Conservation (phyloP, 441 rosid genomes). For the Breynia disticha region DNA sequence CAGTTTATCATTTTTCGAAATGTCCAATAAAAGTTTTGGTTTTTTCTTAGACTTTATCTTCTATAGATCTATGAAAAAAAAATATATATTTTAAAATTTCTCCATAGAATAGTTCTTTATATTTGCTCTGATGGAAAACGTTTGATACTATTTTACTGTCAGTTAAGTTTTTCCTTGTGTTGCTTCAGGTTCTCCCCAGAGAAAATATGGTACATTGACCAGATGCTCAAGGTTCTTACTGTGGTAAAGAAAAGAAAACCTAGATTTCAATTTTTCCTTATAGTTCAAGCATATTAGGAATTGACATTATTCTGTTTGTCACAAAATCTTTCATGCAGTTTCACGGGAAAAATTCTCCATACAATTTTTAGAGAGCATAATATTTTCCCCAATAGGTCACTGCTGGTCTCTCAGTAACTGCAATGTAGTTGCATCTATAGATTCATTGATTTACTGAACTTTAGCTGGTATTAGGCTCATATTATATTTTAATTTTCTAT, state of each 20-base stretch:
- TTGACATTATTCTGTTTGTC: too few species aligned
- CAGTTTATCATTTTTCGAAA: constrained; percentile 5
- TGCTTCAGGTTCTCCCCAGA: constrained; percentile 84
- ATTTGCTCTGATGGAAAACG: not conserved
- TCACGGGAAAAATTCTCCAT: too few species aligned
- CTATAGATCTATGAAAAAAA: not conserved
- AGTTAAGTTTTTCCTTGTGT: constrained; percentile 18
- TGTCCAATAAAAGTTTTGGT: not conserved
- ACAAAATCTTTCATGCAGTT: not conserved
- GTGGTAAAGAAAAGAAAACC: constrained; percentile 51
- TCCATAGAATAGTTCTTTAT: not conserved
- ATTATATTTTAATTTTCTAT: too few species aligned
- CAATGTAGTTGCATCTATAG: not conserved
- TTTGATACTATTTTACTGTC: not conserved
- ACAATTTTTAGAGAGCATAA: not conserved
- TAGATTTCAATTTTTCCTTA: constrained; percentile 8
- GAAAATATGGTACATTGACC: constrained; percentile 96
- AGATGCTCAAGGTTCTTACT: constrained; percentile 97
- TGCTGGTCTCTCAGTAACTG: too few species aligned
- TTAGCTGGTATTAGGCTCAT: too few species aligned
- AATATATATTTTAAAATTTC: too few species aligned
- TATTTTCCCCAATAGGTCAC: not conserved
- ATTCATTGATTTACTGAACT: not conserved
- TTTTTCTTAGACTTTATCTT: not conserved
- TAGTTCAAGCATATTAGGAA: too few species aligned